A percentile compares a stretch with the other conserved stretches of the same genome.
Evolutionary conservation across 148 eudicot species (phyloP).

Genomic region (Spergularia marina): DNA sequence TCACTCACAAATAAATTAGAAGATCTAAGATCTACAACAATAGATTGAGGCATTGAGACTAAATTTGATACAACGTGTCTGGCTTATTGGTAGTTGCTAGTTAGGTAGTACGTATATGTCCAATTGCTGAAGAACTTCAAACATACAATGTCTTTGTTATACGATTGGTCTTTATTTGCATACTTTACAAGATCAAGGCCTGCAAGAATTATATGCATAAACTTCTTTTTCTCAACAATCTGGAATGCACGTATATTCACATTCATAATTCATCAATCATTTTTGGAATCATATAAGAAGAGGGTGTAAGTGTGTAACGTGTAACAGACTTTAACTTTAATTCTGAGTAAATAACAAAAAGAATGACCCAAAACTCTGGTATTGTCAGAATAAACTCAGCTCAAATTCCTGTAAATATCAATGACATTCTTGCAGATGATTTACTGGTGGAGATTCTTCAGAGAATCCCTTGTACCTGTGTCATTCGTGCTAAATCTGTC

Average conservation of each 20-base stretch:
- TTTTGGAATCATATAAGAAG: conserved; percentile 4
- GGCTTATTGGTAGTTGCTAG: background rate
- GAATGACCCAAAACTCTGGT: background rate
- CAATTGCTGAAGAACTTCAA: no score
- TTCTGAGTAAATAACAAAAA: background rate
- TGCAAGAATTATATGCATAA: background rate
- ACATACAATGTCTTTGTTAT: no score
- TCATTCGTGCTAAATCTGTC: conserved; percentile 27
- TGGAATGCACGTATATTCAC: conserved; percentile 25
- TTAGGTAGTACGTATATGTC: background rate
- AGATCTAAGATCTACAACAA: background rate
- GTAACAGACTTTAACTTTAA: background rate
- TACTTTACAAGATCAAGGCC: background rate
- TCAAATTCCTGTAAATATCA: conserved; percentile 15
- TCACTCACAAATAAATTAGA: background rate
- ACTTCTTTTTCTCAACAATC: conserved; percentile 7
- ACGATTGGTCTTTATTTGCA: no score
- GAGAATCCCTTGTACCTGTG: conserved; percentile 18
- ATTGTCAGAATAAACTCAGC: conserved; percentile 9
- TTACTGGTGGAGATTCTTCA: conserved; percentile 28
- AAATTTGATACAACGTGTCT: conserved; percentile 7
- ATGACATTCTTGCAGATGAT: conserved; percentile 18
- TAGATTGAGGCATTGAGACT: background rate
- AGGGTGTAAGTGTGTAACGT: background rate
- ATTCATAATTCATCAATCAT: background rate